These are phyloP conservation scores for Lactarius evosmus DNA, from an alignment of 768 basidiomycete species.

Conservation along the genomic window DNA sequence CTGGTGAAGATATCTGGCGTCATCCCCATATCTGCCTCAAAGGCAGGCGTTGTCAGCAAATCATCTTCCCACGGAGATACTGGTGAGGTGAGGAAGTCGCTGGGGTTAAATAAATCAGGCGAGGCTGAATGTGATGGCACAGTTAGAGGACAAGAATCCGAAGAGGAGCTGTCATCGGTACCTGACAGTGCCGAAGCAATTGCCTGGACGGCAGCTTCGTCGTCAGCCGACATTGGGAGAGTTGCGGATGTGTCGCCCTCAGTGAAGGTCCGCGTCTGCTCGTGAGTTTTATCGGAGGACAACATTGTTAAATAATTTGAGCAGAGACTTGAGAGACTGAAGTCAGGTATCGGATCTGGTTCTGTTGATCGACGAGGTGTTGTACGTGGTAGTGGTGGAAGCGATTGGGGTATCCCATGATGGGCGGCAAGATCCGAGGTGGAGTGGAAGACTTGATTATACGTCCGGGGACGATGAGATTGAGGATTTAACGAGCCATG, in stretches of 20 bases:
- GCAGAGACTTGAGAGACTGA: slow-evolving; percentile 45
- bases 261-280: slow-evolving; percentile 34
- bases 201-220: slow-evolving; percentile 24
- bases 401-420: slow-evolving; percentile 71
- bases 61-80: slow-evolving; percentile 49
- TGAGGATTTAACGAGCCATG: slow-evolving; percentile 58
- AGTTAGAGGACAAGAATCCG: neutral
- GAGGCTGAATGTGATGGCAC: slow-evolving; percentile 33
- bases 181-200: slow-evolving; percentile 26
- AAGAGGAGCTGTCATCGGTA: neutral
- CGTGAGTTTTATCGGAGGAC: slow-evolving; percentile 43
- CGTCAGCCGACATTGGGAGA: slow-evolving; percentile 12
- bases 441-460: slow-evolving; percentile 56
- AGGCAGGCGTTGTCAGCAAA: slow-evolving; percentile 43
- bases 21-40: slow-evolving; percentile 36
- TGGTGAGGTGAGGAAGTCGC: slow-evolving; percentile 47
- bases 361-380: slow-evolving; percentile 43
- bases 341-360: slow-evolving; percentile 41
- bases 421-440: slow-evolving; percentile 69
- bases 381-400: slow-evolving; percentile 67
- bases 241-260: slow-evolving; percentile 29
- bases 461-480: slow-evolving; percentile 64
- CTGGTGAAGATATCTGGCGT: slow-evolving; percentile 43
- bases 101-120: slow-evolving; percentile 42
- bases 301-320: slow-evolving; percentile 72